Evolutionary conservation across 768 basidiomycete genomes (phyloP).

Genomic region (Lactarius trivialis): DNA sequence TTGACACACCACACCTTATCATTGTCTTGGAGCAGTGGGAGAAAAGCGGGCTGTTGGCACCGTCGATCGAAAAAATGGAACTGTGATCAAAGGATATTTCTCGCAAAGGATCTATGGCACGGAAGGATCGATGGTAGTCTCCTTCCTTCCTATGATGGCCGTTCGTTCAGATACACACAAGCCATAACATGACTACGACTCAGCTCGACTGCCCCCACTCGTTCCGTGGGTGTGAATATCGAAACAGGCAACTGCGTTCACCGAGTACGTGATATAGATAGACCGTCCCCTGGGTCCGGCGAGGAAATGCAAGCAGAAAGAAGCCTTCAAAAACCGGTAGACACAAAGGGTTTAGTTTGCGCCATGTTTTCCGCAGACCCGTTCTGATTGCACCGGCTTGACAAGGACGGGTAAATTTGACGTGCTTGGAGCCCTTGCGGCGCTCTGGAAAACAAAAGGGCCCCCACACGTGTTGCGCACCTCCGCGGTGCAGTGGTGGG

Average conservation of each 20-base stretch:
- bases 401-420: conserved; percentile 19
- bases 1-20: conserved; percentile 18
- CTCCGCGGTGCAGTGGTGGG: conserved; percentile 4
- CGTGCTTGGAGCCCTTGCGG: conserved; percentile 21
- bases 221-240: neutral
- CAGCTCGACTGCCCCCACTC: conserved; percentile 7
- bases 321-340: conserved; percentile 13
- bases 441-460: conserved; percentile 15
- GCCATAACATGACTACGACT: conserved; percentile 8
- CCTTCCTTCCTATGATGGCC: neutral
- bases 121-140: conserved; percentile 4
- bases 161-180: conserved; percentile 3
- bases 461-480: conserved; percentile 14
- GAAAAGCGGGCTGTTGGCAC: conserved; percentile 18
- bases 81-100: conserved; percentile 1
- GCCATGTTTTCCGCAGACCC: conserved; percentile 9
- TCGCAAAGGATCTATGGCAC: conserved; percentile 10
- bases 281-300: conserved; percentile 10
- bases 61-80: conserved; percentile 17
- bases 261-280: conserved; percentile 21
- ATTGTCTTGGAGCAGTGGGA: conserved; percentile 2
- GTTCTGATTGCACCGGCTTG: conserved; percentile 18
- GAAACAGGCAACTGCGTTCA: conserved; percentile 14
- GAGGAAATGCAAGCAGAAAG: neutral
- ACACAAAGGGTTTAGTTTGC: conserved; percentile 21